A percentile compares a stretch with the other conserved stretches of the same genome.
Conservation (phyloP, 257 asterid species). For the Paulownia fortunei region DNA sequence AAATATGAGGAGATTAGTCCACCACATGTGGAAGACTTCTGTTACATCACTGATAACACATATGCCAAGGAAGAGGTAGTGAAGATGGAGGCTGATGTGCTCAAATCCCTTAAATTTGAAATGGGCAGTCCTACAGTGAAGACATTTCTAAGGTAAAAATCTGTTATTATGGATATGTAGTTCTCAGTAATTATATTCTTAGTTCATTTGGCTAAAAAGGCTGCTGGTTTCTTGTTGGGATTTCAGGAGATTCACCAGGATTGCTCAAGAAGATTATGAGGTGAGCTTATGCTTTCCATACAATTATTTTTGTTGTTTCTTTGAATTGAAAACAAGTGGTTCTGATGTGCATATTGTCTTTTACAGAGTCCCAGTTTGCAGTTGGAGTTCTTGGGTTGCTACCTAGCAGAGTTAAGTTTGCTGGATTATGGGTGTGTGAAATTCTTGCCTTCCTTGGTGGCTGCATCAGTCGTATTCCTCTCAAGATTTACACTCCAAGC, state of each 20-base stretch:
- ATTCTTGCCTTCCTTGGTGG: slow-evolving; percentile 83
- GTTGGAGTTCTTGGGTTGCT: slow-evolving; percentile 78
- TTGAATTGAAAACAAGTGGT: not conserved
- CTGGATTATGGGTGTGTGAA: slow-evolving; percentile 73
- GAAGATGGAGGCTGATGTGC: slow-evolving; percentile 86
- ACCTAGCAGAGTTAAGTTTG: slow-evolving; percentile 84
- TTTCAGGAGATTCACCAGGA: slow-evolving; percentile 57
- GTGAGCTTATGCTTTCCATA: slow-evolving; percentile 36
- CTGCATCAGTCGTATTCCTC: slow-evolving; percentile 79
- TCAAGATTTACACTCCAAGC: slow-evolving; percentile 81
- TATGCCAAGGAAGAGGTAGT: slow-evolving; percentile 69
- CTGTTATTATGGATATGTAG: not conserved
- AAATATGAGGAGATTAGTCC: slow-evolving; percentile 92
- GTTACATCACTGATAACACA: slow-evolving; percentile 70
- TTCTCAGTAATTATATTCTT: not conserved
- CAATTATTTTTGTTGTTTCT: not conserved
- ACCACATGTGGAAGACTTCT: slow-evolving; percentile 70
- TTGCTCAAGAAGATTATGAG: slow-evolving; percentile 62
- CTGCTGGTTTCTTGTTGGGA: slow-evolving; percentile 14
- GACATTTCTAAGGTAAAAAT: slow-evolving; percentile 72
- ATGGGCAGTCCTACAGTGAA: slow-evolving; percentile 80
- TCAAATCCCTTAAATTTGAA: slow-evolving; percentile 71
- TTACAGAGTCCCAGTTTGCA: slow-evolving; percentile 55
- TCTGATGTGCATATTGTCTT: slow-evolving; percentile 31
- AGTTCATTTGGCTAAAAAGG: slow-evolving; percentile 32